Base-by-base conservation (phyloP, 352 stramenopile species). In the Globisporangium radiosum region DNA sequence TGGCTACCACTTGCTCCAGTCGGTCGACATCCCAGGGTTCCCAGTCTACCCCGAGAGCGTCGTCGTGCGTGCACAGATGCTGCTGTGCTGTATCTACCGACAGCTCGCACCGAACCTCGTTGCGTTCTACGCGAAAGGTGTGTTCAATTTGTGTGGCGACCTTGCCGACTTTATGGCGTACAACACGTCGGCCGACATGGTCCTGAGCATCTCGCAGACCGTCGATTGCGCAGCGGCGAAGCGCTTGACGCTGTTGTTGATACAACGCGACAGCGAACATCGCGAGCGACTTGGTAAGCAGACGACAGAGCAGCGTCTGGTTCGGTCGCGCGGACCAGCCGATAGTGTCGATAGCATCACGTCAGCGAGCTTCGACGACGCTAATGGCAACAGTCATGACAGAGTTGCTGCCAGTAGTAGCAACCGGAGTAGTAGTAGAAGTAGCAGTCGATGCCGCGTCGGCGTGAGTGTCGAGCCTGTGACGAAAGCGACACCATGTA, bases 31-130 rank as follows among this genome's bases (percentile, higher is more conserved):
- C 7, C 54, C 66, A 4, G 72, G 65, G 0, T 85, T 72, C 25
- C 75, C 75, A 13, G 47, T 65, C n/a, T 68, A 76, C 48, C 57
- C 63, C 0, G 66, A 79, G 53, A 70, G 17, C 47, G 65, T 63
- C 42, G 57, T 75, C 56, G 60, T 81, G 8, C 75, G 71, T 15
- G 69, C 75, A 36, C 75, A 74, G 33, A 71, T 78, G 64, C 81
- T 78, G 68, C 57, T 84, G 38, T 84, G 75, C 57, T 80, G 71
- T 52, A 84, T 87, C 55, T 81, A 81, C 52, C 73, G 78, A 0
- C 73, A 88, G 51, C 45, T 75, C 19, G 54, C 63, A 4, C 65
- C 73, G 0, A 65, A 68, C 44, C 54, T 66, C 4, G 72, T 87
- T 15, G 57, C 66, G n/a, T 67, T 75, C 52, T 87, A 80, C 47